phyloP scores from a whole-genome alignment of 306 rosid genomes.

The Hippophae tibetana region DNA sequence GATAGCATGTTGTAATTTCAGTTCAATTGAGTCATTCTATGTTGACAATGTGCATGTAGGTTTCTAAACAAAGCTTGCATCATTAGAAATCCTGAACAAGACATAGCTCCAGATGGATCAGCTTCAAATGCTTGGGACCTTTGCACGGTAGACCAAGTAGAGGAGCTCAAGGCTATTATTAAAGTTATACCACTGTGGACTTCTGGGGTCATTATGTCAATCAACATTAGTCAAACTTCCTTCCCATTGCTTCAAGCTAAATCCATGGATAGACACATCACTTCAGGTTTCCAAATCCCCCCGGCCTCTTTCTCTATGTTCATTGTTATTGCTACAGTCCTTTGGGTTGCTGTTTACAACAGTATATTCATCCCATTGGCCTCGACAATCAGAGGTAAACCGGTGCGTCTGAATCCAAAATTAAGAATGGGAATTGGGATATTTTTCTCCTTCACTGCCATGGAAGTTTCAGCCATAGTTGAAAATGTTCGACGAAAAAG shows the following conservation, averaged over 20 bases:
- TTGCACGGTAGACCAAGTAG: conserved; percentile 20
- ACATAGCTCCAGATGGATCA: conserved; percentile 9
- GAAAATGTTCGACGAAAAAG: conserved; percentile 22
- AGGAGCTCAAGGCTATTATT: conserved; percentile 28
- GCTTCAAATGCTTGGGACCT: conserved; percentile 10
- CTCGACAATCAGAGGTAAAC: conserved; percentile 13
- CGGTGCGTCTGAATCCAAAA: conserved; percentile 2
- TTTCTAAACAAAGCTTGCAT: conserved; percentile 4
- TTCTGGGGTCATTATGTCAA: conserved; percentile 25
- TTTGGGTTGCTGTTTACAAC: conserved; percentile 21
- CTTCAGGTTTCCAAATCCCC: conserved; percentile 26
- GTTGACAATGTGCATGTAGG: neutral
- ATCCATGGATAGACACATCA: conserved; percentile 27
- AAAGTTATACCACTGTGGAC: conserved; percentile 41
- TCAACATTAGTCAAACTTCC: neutral
- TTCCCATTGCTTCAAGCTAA: conserved; percentile 10
- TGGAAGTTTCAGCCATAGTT: neutral
- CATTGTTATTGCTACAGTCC: conserved; percentile 20
- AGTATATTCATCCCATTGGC: conserved; percentile 23
- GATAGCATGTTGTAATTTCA: too few species aligned
- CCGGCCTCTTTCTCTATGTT: conserved; percentile 35
- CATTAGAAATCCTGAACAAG: neutral
- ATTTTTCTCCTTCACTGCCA: conserved; percentile 1
- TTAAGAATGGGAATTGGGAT: conserved; percentile 13
- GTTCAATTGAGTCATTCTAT: too few species aligned